Evolutionary conservation across 2,329 filamentous ascomycete genomes (phyloP).

Genomic region (Apiospora arundinis): DNA sequence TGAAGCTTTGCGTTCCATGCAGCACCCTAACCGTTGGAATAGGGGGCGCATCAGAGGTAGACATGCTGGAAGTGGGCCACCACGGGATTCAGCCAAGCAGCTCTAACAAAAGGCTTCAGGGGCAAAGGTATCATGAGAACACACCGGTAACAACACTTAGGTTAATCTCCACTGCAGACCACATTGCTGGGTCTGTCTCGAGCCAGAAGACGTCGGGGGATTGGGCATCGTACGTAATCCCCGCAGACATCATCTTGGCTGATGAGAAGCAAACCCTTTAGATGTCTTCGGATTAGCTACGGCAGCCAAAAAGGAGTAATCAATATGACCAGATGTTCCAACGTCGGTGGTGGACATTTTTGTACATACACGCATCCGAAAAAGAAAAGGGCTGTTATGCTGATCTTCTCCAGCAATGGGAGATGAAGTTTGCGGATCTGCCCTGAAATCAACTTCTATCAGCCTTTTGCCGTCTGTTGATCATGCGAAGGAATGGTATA

Average conservation of each 20-base stretch:
- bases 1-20: background rate
- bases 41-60: conserved; percentile 22
- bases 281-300: background rate
- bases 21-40: conserved; percentile 19
- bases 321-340: no score
- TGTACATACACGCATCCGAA: conserved; percentile 21
- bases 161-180: conserved; percentile 24
- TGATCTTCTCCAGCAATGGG: conserved; percentile 9
- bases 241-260: conserved; percentile 19
- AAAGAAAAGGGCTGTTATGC: conserved; percentile 16
- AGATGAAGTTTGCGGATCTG: conserved; percentile 19
- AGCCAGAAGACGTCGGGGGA: conserved; percentile 22
- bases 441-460: background rate
- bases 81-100: background rate
- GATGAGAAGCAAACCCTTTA: conserved; percentile 19
- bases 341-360: no score
- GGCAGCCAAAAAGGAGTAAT: no score
- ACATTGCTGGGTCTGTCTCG: conserved; percentile 20
- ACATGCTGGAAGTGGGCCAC: background rate
- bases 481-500: fast-evolving
- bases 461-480: background rate
- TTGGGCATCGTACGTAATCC: background rate
- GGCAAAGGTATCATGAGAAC: background rate
- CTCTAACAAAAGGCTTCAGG: background rate
- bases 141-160: conserved; percentile 23